Base-by-base conservation (phyloP, 176 grass and related monocot species). In the Neostapfia colusana region DNA sequence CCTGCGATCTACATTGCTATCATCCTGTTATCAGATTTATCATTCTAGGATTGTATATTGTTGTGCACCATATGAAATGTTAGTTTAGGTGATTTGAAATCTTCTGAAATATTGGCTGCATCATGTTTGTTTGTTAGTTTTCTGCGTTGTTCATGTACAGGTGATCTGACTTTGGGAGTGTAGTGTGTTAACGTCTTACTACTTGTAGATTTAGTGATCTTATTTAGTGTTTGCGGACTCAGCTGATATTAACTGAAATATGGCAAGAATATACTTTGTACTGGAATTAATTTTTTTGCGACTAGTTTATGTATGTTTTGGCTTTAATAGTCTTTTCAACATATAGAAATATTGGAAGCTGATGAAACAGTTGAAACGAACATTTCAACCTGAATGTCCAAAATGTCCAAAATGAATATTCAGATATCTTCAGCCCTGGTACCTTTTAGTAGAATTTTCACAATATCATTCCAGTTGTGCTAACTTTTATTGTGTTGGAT, bases 151-250 rank as follows among this genome's bases (percentile, higher is more conserved):
- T 49, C 28, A 31, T 82, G 42, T 44, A 44, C 11, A 28, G 66
- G 35, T 13, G 31, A 77, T 78, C 36, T 56, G 39, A 64, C 10
- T 77, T 70, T 65, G 72, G 66, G 2, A 67, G 57, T 57, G 28
- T 77, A 41, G 59, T 51, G 18, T 73, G 20, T 72, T 76, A 28
- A 60, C n/a, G 4, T 34, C 18, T 56, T 8, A 23, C 18, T 49
- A 44, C 23, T 59, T 76, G 28, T 61, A 76, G 72, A 81, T 81
- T 72, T 27, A 53, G 44, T 81, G 68, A 31, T 51, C 57, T 57
- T 73, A 20, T 81, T 46, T 36, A 36, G 40, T 77, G 21, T 38
- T 51, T 50, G 1, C 0, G 14, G 62, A n/a, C 34, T 53, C 45
- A 0, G 43, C 5, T 63, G 43, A 10, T 35, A 42, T 34, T 54